Base-by-base conservation (phyloP, 164 flowering plant genomes). In the Annona cherimola region DNA sequence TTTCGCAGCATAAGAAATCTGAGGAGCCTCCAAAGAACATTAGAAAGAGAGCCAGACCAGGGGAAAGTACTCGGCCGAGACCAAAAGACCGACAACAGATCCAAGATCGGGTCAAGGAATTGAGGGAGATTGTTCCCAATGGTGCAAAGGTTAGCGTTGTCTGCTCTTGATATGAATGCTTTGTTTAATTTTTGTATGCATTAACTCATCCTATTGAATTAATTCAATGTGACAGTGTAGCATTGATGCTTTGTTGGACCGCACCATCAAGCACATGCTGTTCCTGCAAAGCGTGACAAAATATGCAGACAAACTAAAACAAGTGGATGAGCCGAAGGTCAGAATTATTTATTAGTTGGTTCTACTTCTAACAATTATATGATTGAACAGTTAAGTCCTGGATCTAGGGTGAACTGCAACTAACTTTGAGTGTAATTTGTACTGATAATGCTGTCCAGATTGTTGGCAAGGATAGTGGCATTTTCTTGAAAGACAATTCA, bases 31-130 rank as follows among this genome's bases (percentile, higher is more conserved):
- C 77, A 45, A 93, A 87, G 80, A 61, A 68, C 59, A 73, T 76
- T 55, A 90, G 76, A 83, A 94, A 89, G 76, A 87, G 91, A 78
- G 94, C 91, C 63, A 86, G 86, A 78, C 89, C 98, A 40, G 94
- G 97, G 66, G 93, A 89, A 79, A 87, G 89, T 78, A 73, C 84
- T 43, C 80, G 91, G 12, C 97, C 97, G 42, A 88, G 94, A 83
- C 97, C 97, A 43, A 91, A 89, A 80, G 97, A 94, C 71, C 90
- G 98, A 35, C 97, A 91, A 76, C 81, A 76, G 81, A 94, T 94
- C 73, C 90, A 87, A 76, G 98, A 91, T 50, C 90, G 96, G 40
- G 79, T 91, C 64, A 79, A 81, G 73, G 98, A 94, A 84, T 73
- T 94, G 81, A 79, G 90, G 79, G 87, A 80, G 71, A 85, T 94